Evolutionary conservation across 2,329 filamentous ascomycete genomes (phyloP).

Genomic region (Gnomoniopsis sp.): DNA sequence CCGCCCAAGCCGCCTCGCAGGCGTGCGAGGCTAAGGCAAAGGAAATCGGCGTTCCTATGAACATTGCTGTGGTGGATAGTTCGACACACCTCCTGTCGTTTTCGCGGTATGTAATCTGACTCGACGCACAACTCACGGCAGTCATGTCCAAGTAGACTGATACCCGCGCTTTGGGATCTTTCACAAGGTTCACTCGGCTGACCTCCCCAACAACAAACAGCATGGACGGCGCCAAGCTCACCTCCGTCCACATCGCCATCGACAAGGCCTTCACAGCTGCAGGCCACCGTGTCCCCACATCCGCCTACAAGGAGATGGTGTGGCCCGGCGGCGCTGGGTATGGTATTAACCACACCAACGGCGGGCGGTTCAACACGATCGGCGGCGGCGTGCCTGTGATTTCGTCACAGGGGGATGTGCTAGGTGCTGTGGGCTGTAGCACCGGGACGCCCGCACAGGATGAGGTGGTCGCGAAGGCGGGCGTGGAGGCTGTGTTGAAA

Average conservation of each 20-base stretch:
- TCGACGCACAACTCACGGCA: neutral
- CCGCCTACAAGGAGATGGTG: conserved; percentile 3
- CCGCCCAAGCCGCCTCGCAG: conserved; percentile 2
- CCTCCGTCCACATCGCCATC: conserved; percentile 6
- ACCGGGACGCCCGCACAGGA: conserved; percentile 9
- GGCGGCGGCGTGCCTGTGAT: conserved; percentile 6
- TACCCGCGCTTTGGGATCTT: neutral
- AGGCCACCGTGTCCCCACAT: conserved; percentile 5
- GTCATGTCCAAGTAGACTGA: neutral
- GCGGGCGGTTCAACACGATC: conserved; percentile 7
- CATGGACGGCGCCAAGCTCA: conserved; percentile 12
- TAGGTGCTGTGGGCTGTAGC: conserved; percentile 7
- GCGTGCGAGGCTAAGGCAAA: conserved; percentile 8
- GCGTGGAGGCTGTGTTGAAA: conserved; percentile 7
- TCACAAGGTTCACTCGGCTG: neutral
- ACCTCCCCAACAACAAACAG: neutral
- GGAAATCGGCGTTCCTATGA: conserved; percentile 10
- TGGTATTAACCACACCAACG: conserved; percentile 8
- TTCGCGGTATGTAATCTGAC: neutral
- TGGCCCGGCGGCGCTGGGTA: conserved; percentile 9
- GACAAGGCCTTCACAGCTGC: conserved; percentile 13
- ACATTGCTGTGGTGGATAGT: conserved; percentile 11
- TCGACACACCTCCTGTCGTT: conserved; percentile 7
- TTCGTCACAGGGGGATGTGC: neutral
- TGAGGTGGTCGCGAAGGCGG: conserved; percentile 8